Percentiles rank a stretch among this genome's conserved stretches.
phyloP scores from a whole-genome alignment of 257 asterid species.

The Oldenlandia corymbosa region DNA sequence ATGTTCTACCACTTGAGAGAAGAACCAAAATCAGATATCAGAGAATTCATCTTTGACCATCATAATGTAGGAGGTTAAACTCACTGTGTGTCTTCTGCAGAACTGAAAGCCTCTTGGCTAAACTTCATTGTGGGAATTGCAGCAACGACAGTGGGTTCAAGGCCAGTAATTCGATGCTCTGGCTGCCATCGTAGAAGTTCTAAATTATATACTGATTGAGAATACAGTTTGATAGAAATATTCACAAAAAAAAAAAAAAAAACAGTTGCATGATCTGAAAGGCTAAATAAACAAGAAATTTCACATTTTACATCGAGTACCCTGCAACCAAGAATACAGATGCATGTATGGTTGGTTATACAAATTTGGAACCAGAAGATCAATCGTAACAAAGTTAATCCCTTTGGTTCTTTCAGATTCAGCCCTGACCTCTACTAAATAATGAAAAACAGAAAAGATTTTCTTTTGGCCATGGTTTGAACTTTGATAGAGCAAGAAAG shows the following conservation, averaged over 20 bases:
- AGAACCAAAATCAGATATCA: too few species aligned
- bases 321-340: neutral
- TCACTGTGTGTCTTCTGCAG: conserved; percentile 76
- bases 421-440: neutral
- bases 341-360: neutral
- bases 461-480: too few species aligned
- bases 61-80: conserved; percentile 22
- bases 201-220: conserved; percentile 3
- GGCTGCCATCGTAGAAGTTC: conserved; percentile 44
- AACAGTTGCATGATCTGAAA: neutral
- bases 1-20: too few species aligned
- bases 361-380: neutral
- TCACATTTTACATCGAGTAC: neutral
- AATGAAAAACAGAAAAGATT: neutral
- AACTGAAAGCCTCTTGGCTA: conserved; percentile 58
- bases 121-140: conserved; percentile 88
- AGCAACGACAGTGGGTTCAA: conserved; percentile 67
- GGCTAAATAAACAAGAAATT: neutral
- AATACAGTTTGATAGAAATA: neutral
- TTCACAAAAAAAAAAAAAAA: neutral
- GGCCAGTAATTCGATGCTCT: conserved; percentile 52
- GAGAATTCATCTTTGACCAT: neutral
- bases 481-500: neutral
- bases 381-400: neutral
- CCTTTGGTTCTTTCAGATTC: neutral